Evolutionary conservation across 768 basidiomycete genomes (phyloP).

Genomic region (Lactifluus subvellereus): DNA sequence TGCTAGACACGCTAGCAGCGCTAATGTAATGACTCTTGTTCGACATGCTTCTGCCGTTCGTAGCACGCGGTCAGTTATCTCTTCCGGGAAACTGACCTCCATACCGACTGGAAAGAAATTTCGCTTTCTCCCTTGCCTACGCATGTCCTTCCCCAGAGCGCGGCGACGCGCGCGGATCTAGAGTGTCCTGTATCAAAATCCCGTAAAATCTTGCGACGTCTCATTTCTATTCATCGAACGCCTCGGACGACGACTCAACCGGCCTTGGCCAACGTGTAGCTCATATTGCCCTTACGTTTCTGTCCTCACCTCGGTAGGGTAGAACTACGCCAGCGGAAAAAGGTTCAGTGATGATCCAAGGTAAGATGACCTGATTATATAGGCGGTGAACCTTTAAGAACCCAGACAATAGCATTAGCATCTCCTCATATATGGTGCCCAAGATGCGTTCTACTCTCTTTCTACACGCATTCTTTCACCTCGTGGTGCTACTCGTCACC

Average conservation of each 20-base stretch:
- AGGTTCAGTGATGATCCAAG: background rate
- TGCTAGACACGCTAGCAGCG: too few species aligned
- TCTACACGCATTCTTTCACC: constrained; percentile 2
- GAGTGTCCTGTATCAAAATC: background rate
- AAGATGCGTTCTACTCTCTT: constrained; percentile 15
- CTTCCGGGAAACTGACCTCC: constrained; percentile 1
- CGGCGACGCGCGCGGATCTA: background rate
- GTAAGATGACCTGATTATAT: background rate
- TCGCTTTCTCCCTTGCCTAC: constrained; percentile 1
- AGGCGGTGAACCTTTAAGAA: constrained; percentile 13
- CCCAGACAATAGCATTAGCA: background rate
- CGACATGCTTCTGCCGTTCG: constrained; percentile 15
- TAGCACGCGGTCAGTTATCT: background rate
- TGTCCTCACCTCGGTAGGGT: background rate
- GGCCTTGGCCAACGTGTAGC: background rate
- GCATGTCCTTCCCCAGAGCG: background rate
- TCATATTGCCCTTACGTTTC: background rate
- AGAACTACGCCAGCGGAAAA: background rate
- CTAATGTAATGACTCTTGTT: too few species aligned
- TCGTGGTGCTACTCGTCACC: background rate
- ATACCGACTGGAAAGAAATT: background rate
- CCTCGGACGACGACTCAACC: background rate
- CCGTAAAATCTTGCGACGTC: constrained; percentile 7
- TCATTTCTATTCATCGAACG: background rate
- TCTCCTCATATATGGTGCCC: constrained; percentile 9